Base-by-base conservation (phyloP, 2,329 filamentous ascomycete species). In the Paecilomyces sp. region DNA sequence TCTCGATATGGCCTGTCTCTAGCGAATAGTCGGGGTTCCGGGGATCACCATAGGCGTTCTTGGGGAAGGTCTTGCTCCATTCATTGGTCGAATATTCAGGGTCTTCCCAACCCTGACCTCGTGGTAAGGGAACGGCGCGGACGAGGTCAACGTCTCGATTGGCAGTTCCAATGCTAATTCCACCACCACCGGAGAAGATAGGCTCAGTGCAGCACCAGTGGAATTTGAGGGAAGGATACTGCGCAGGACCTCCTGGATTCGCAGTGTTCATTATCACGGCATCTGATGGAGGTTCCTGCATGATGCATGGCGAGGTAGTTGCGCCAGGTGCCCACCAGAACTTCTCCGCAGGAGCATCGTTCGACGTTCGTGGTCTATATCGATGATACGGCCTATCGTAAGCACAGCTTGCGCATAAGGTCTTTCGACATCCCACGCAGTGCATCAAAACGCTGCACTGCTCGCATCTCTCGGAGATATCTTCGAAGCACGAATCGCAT, bases 401-500 rank as follows among this genome's bases (percentile, higher is more conserved):
- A 5, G 83, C 82, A 68, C 83, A 85, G 68, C 82, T 84, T 22
- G 81, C 81, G 73, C 83, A 85, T 2, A 85, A 77, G 1, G 82
- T 85, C 72, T 83, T 85, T 56, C 83, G 77, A 65, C 83, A 85
- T 41, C 83, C 83, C 67, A 83, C 80, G 66, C 83, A 85, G 67
- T 85, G 83, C 83, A 85, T 85, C 64, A 83, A 74, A 15, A 85
- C 81, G 60, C 83, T 85, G 69, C 83, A 85, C 60, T 84, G 83
- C 69, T 85, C 83, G 65, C 83, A 85, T 55, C 83, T 73, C 67
- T 85, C 83, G 50, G 77, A 67, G 52, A 85, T 84, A 33, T 72
- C 66, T 52, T 82, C 81, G 55, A 76, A 74, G 71, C 83, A 85
- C 59, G 79, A 77, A 55, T 83, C 77, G 66, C 83, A 85, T 58